phyloP scores from a whole-genome alignment of 768 basidiomycete genomes.

The Hypholoma fasciculare region DNA sequence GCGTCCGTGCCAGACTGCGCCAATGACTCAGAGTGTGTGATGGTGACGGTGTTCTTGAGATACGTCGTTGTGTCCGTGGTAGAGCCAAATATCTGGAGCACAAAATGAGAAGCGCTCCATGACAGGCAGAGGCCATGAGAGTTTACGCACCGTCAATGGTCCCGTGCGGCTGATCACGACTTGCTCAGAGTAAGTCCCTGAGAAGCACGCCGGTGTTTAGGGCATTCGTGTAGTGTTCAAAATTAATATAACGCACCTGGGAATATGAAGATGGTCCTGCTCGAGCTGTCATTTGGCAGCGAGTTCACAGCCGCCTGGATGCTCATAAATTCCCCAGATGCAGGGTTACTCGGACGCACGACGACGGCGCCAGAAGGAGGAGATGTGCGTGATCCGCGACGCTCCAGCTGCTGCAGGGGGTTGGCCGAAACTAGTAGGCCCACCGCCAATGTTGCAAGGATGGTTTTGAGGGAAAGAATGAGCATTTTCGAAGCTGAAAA shows the following conservation, averaged over 20 bases:
- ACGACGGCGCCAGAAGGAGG: constrained; percentile 44
- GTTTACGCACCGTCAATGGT: constrained; percentile 33
- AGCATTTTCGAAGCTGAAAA: background rate
- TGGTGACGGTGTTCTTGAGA: constrained; percentile 4
- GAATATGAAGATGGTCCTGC: constrained; percentile 44
- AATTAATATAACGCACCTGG: constrained; percentile 12
- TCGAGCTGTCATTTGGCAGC: constrained; percentile 39
- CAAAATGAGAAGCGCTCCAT: background rate
- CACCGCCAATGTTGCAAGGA: background rate
- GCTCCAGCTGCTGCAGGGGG: background rate
- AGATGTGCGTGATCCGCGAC: constrained; percentile 33
- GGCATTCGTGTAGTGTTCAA: background rate
- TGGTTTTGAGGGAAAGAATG: background rate
- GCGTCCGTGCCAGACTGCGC: constrained; percentile 9
- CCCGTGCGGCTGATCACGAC: constrained; percentile 43
- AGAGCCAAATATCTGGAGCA: constrained; percentile 6
- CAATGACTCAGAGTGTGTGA: constrained; percentile 4
- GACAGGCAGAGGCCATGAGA: background rate
- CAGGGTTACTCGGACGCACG: constrained; percentile 39
- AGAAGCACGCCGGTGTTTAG: background rate
- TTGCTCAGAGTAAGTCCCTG: constrained; percentile 46
- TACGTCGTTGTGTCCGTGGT: constrained; percentile 9
- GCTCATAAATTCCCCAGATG: constrained; percentile 39
- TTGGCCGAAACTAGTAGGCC: background rate
- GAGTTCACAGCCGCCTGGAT: constrained; percentile 40